Percentiles rank a stretch among this genome's conserved stretches.
phyloP scores from a whole-genome alignment of 1,284 basidiomycete species.

The Papiliotrema terrestris region DNA sequence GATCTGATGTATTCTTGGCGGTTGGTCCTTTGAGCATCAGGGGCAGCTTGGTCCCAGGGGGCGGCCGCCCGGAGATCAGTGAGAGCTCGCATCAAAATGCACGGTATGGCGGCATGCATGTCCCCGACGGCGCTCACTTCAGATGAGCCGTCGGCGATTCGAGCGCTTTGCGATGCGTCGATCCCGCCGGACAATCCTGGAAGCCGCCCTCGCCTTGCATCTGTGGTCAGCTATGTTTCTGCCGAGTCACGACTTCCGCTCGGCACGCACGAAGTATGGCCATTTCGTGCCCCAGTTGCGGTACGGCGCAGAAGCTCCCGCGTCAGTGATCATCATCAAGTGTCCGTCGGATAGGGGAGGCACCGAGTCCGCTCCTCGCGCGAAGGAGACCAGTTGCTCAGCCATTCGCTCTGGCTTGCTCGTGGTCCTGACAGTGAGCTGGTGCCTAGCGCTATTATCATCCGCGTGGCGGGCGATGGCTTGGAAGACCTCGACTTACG shows the following conservation, averaged over 20 bases:
- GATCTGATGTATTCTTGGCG: too few species aligned
- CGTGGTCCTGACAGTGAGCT: constrained; percentile 9
- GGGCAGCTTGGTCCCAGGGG: too few species aligned
- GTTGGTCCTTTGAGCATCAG: too few species aligned
- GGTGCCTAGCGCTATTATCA: too few species aligned
- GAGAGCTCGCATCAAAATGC: too few species aligned
- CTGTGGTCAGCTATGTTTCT: constrained; percentile 2
- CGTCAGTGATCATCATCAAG: constrained; percentile 8
- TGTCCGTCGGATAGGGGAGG: constrained; percentile 5
- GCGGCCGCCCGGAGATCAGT: too few species aligned
- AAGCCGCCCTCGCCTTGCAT: constrained; percentile 20
- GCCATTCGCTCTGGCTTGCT: constrained; percentile 12
- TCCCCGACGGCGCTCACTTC: too few species aligned
- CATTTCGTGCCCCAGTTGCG: constrained; percentile 15
- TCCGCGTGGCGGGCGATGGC: too few species aligned
- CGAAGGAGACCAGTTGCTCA: constrained; percentile 15
- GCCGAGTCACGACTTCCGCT: too few species aligned
- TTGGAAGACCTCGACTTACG: too few species aligned
- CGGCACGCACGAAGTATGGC: constrained; percentile 17
- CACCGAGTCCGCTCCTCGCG: background rate
- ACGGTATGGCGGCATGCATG: too few species aligned
- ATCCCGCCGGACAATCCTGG: constrained; percentile 5
- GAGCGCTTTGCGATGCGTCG: constrained; percentile 1
- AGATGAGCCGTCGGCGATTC: background rate
- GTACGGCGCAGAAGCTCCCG: constrained; percentile 12